Conservation (phyloP, 2,329 filamentous ascomycete genomes). For the Colletotrichum karsti region DNA sequence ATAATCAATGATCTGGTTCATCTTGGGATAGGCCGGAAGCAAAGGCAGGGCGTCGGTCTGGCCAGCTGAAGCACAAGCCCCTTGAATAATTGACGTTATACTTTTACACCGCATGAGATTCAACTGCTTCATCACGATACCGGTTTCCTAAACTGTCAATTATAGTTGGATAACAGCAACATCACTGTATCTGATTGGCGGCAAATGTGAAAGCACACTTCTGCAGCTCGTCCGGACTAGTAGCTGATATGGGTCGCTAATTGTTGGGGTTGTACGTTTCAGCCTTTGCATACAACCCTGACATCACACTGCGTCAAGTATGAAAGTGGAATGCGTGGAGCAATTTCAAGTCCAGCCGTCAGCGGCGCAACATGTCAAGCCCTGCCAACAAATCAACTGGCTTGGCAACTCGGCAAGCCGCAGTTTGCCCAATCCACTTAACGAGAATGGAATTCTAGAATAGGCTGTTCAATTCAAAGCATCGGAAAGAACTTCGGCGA, state of each 20-base stretch:
- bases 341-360: neutral
- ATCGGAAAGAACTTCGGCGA: too few relatives aligned
- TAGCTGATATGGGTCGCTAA: neutral
- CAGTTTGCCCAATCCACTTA: too few relatives aligned
- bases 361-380: neutral
- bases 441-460: too few relatives aligned
- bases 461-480: too few relatives aligned
- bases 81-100: neutral
- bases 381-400: neutral
- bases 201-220: neutral
- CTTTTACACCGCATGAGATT: neutral
- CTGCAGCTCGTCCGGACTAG: neutral
- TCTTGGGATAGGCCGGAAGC: too few relatives aligned
- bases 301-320: neutral
- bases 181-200: neutral
- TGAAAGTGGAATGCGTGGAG: neutral
- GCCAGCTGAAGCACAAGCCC: too few relatives aligned
- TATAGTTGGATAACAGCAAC: neutral
- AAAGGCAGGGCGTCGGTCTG: too few relatives aligned
- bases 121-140: neutral
- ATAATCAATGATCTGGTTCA: neutral
- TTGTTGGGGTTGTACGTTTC: neutral
- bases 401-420: neutral
- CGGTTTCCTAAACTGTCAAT: neutral
- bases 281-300: neutral